phyloP scores from a whole-genome alignment of 2,329 filamentous ascomycete species.

The Niveomyces coronatus region DNA sequence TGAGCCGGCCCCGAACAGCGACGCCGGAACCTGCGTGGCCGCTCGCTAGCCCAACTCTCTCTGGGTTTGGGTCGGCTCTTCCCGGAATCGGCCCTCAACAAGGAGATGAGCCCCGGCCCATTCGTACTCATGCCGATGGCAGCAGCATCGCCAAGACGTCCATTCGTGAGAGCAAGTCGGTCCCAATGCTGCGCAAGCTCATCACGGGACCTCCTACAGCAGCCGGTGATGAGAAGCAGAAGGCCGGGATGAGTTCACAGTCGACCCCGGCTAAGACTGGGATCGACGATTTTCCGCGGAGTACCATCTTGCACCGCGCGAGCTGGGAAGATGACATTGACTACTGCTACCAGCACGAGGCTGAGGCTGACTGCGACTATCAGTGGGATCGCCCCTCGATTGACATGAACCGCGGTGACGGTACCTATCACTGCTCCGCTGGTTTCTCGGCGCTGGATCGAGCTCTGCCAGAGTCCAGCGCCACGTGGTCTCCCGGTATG shows the following conservation, averaged over 20 bases:
- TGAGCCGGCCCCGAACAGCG: conserved; percentile 31
- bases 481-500: conserved; percentile 18
- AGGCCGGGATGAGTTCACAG: conserved; percentile 5
- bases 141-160: conserved; percentile 40
- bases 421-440: background rate
- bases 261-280: background rate
- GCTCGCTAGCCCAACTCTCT: conserved; percentile 16
- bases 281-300: conserved; percentile 15
- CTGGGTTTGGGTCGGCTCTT: conserved; percentile 33
- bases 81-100: conserved; percentile 56
- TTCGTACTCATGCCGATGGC: conserved; percentile 33
- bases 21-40: conserved; percentile 33
- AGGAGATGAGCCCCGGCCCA: conserved; percentile 32
- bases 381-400: conserved; percentile 51
- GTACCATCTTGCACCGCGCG: conserved; percentile 27
- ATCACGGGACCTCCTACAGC: conserved; percentile 22
- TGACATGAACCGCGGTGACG: conserved; percentile 25
- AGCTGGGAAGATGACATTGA: conserved; percentile 63
- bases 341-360: conserved; percentile 60
- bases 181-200: conserved; percentile 41
- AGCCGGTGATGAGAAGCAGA: conserved; percentile 7
- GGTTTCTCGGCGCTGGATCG: conserved; percentile 15
- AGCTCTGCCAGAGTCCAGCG: conserved; percentile 15
- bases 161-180: conserved; percentile 44
- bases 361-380: conserved; percentile 56